Conservation (phyloP, 495 filamentous ascomycete species). For the Penicillium flavigenum region DNA sequence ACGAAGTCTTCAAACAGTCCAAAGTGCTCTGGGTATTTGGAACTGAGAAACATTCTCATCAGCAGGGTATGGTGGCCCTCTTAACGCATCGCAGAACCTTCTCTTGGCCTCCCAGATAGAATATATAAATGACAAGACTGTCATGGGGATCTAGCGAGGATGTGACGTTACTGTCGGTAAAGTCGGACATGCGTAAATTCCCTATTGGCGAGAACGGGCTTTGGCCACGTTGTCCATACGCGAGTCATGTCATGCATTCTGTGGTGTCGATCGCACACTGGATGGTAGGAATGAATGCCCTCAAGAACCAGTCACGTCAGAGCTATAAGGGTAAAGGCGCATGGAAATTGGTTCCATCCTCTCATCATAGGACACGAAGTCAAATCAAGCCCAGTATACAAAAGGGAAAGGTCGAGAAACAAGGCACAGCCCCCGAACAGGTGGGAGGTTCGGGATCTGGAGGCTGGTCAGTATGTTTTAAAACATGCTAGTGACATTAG, state of each 20-base stretch:
- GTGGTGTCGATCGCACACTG: not conserved
- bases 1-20: not conserved
- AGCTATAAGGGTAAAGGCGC: not conserved
- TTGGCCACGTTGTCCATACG: conserved; percentile 15
- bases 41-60: not conserved
- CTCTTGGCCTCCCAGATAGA: not conserved
- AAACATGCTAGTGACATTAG: conserved; percentile 5
- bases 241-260: conserved; percentile 7
- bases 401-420: conserved; percentile 8
- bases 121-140: not conserved
- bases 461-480: not conserved
- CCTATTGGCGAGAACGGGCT: conserved; percentile 1
- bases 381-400: not conserved
- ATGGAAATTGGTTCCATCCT: not conserved
- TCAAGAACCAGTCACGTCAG: not conserved
- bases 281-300: not conserved
- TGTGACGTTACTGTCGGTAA: conserved; percentile 7
- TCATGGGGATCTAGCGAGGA: not conserved
- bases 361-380: not conserved
- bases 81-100: not conserved
- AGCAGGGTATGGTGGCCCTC: not conserved
- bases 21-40: not conserved
- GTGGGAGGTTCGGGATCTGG: conserved; percentile 7
- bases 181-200: not conserved
- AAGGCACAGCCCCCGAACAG: not conserved